These are phyloP conservation scores for Macroventuria anomochaeta DNA, from an alignment of 2,329 filamentous ascomycete species.

Conservation along the genomic window DNA sequence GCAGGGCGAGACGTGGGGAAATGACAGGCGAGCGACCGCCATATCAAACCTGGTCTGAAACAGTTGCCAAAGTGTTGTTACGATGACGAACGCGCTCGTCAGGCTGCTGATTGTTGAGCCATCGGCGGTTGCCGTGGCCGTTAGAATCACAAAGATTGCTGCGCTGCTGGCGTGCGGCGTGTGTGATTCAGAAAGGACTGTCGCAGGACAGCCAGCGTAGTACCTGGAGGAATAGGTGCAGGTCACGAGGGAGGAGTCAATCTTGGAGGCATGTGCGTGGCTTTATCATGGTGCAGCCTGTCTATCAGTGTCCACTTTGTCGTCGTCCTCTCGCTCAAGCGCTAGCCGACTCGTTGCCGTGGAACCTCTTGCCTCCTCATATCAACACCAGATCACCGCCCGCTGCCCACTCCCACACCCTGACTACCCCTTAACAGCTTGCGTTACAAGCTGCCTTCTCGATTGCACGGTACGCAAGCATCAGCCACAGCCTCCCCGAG, in stretches of 20 bases:
- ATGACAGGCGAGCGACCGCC: constrained; percentile 12
- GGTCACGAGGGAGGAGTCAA: constrained; percentile 2
- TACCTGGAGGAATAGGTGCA: constrained; percentile 3
- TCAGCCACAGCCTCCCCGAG: constrained; percentile 19
- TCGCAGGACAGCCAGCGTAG: neutral
- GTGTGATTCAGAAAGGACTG: neutral
- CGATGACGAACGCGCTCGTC: constrained; percentile 15
- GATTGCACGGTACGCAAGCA: constrained; percentile 13
- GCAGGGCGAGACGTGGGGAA: constrained; percentile 15
- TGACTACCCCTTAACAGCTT: constrained; percentile 8
- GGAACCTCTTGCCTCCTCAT: constrained; percentile 11
- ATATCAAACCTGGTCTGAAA: constrained; percentile 14
- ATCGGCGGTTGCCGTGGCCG: constrained; percentile 12
- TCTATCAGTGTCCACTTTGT: constrained; percentile 8
- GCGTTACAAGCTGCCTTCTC: constrained; percentile 6
- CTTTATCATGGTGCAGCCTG: constrained; percentile 14
- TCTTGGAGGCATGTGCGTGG: constrained; percentile 5
- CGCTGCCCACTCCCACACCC: neutral
- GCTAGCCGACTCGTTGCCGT: constrained; percentile 22
- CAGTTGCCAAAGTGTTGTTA: constrained; percentile 4
- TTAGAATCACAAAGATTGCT: neutral
- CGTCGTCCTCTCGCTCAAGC: constrained; percentile 11
- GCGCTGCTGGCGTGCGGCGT: neutral
- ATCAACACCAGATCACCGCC: constrained; percentile 10
- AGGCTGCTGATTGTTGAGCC: constrained; percentile 5